A percentile compares a stretch with the other conserved stretches of the same genome.
phyloP scores from a whole-genome alignment of 176 grass and related monocot genomes.

The Carex cristatella region DNA sequence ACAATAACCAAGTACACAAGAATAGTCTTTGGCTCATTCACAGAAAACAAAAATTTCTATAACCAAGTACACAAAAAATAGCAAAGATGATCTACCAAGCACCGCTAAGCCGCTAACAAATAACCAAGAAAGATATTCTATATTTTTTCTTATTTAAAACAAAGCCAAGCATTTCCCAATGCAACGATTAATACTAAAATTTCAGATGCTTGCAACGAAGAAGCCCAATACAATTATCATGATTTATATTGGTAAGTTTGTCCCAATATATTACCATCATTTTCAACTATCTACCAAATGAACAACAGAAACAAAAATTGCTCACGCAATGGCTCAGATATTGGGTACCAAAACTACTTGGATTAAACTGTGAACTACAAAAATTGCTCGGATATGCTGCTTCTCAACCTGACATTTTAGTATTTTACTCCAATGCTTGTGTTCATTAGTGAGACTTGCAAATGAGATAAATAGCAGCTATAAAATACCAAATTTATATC shows the following conservation, averaged over 20 bases:
- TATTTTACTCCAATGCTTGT: not conserved
- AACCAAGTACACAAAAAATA: too few relatives aligned
- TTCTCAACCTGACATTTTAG: not conserved
- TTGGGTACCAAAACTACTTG: not conserved
- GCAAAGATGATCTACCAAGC: too few relatives aligned
- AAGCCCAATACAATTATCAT: not conserved
- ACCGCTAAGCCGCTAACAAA: too few relatives aligned
- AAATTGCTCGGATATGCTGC: not conserved
- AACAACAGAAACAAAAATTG: not conserved
- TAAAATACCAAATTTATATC: not conserved
- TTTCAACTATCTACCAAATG: not conserved
- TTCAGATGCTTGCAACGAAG: not conserved
- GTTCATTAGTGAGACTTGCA: not conserved
- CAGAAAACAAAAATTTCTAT: too few relatives aligned
- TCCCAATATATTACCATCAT: not conserved
- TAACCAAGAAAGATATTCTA: not conserved
- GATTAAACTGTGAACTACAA: not conserved
- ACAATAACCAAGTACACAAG: too few relatives aligned
- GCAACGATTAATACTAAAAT: not conserved
- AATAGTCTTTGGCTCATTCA: too few relatives aligned
- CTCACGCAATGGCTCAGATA: not conserved
- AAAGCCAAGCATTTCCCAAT: not conserved
- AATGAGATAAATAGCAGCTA: not conserved
- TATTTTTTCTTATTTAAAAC: not conserved
- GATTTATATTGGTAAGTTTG: not conserved